Evolutionary conservation across 352 stramenopile species (phyloP).

Genomic region (Phytophthora tubulina): DNA sequence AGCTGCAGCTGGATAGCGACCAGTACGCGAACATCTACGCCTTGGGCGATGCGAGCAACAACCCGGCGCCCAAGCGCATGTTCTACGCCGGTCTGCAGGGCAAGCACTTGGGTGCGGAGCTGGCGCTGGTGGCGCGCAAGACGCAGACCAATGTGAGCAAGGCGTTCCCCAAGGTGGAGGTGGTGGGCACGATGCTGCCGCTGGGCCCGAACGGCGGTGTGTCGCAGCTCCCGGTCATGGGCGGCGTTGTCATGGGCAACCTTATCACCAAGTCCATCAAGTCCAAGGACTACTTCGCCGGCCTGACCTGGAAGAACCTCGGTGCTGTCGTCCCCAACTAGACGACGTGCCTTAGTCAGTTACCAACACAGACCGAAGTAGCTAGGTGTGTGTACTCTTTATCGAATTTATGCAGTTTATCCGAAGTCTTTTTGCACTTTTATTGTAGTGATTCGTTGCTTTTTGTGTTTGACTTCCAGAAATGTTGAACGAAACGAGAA

Average conservation of each 20-base stretch:
- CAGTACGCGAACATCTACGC: constrained; percentile 62
- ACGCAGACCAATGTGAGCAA: constrained; percentile 48
- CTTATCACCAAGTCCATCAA: constrained; percentile 60
- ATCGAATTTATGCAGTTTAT: constrained; percentile 9
- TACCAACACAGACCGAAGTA: background rate
- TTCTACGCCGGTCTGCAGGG: constrained; percentile 58
- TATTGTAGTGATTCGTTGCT: too few species aligned
- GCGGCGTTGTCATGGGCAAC: constrained; percentile 62
- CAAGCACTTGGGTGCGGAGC: constrained; percentile 51
- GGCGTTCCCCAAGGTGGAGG: constrained; percentile 49
- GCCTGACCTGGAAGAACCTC: constrained; percentile 46
- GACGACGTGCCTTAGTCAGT: background rate
- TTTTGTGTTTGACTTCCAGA: too few species aligned
- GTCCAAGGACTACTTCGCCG: constrained; percentile 58
- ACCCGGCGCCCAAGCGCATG: constrained; percentile 55
- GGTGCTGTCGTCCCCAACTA: constrained; percentile 48
- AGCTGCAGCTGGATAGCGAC: constrained; percentile 55
- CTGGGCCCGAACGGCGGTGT: constrained; percentile 67
- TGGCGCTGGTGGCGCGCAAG: constrained; percentile 51
- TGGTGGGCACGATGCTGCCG: constrained; percentile 50
- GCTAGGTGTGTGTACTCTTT: background rate
- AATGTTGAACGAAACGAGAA: background rate
- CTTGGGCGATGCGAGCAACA: constrained; percentile 62
- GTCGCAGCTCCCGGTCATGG: constrained; percentile 59
- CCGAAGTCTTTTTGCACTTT: background rate